These are phyloP conservation scores for Trametes meyenii DNA, from an alignment of 768 basidiomycete genomes.

Conservation along the genomic window DNA sequence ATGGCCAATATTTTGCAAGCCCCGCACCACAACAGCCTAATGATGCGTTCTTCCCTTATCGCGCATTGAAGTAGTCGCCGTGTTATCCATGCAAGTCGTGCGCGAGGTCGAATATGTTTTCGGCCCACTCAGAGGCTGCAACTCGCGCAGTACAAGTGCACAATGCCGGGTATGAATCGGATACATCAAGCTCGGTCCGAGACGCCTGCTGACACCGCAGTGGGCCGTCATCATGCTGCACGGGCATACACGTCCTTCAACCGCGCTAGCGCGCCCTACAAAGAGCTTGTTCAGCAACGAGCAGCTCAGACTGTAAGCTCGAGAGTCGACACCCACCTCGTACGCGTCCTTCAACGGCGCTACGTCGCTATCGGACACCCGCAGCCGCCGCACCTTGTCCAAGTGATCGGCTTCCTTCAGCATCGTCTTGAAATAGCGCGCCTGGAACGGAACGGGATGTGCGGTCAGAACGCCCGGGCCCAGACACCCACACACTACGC, in stretches of 20 bases:
- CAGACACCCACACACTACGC: conserved; percentile 13
- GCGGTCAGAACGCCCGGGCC: too few relatives aligned
- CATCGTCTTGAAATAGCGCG: conserved; percentile 86
- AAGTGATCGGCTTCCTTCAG: conserved; percentile 73
- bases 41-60: too few relatives aligned
- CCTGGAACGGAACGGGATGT: conserved; percentile 44
- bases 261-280: conserved; percentile 34
- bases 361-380: conserved; percentile 64
- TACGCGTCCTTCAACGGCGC: conserved; percentile 60
- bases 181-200: neutral
- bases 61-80: too few relatives aligned
- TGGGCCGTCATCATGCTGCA: neutral
- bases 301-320: too few relatives aligned
- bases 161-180: too few relatives aligned
- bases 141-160: too few relatives aligned
- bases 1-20: too few relatives aligned
- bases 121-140: too few relatives aligned
- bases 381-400: conserved; percentile 65
- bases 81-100: too few relatives aligned
- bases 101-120: too few relatives aligned
- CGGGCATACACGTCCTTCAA: conserved; percentile 33
- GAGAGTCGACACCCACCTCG: conserved; percentile 50
- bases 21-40: too few relatives aligned
- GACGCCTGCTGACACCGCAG: neutral
- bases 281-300: neutral